Base-by-base conservation (phyloP, 306 rosid species). In the Oemleria cerasiformis region DNA sequence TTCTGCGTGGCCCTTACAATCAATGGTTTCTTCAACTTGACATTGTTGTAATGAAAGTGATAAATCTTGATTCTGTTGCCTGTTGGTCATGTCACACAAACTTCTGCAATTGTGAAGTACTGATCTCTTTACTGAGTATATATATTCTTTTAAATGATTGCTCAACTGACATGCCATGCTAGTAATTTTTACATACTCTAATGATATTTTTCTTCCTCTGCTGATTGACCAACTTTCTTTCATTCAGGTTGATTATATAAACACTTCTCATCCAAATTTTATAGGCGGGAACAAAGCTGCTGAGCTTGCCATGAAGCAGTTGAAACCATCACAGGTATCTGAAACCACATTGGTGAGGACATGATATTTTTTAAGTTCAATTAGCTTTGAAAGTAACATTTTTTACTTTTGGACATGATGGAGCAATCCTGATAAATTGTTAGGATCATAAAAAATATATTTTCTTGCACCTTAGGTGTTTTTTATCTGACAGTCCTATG, bases 221-320 rank as follows among this genome's bases (percentile, higher is more conserved):
- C 75, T 61, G 55, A 68, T 19, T 5, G 25, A 51, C 21, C 48
- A 39, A 17, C 65, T 58, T 38, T 20, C 51, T 39, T 68, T 53
- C 12, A 39, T 60, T 39, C 78, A 84, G 85, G 74, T 84, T 78
- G 87, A 67, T 74, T 84, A 67, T 71, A 84, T 84, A 71, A 80
- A 80, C 67, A 77, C 79, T 11, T 77, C 85, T 9, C 75, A 84
- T 63, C 83, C 78, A 74, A 68, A 72, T 23, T 84, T 84, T 54
- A 40, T 84, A 71, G 87, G 85, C 21, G 83, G 87, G 69, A 80
- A 65, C 63, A 80, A 75, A 74, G 85, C 85, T 63, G 57, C 76
- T 62, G 83, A 80, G 81, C 73, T 47, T 75, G 87, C 87, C 34
- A 2, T 63, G 72, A 76, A 77, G 43, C 79, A 74, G 73, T 68